Evolutionary conservation across 2,329 filamentous ascomycete genomes (phyloP).

Genomic region (Pseudogymnoascus sp.): DNA sequence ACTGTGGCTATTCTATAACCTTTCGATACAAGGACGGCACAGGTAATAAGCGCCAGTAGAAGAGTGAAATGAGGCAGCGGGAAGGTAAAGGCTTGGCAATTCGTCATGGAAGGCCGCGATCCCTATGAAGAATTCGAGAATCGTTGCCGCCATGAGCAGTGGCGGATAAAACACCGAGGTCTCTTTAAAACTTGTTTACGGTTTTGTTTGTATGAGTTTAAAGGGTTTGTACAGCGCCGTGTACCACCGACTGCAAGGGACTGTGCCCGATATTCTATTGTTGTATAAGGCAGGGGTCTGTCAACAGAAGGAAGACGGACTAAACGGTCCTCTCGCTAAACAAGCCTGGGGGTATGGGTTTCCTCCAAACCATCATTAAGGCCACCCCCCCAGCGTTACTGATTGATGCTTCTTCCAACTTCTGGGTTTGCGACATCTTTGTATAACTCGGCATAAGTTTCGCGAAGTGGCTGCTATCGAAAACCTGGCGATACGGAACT

Average conservation of each 20-base stretch:
- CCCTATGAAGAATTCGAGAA: neutral
- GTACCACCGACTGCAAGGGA: neutral
- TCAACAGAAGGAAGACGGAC: slow-evolving; percentile 2
- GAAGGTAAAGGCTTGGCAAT: neutral
- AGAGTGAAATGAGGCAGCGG: neutral
- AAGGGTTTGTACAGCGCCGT: neutral
- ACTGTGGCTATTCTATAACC: neutral
- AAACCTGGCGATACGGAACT: neutral
- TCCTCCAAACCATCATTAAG: slow-evolving; percentile 7
- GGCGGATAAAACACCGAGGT: neutral
- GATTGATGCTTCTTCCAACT: slow-evolving; percentile 3
- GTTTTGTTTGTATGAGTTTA: neutral
- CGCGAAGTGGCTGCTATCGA: slow-evolving; percentile 1
- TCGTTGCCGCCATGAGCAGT: neutral
- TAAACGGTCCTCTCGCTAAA: slow-evolving; percentile 7
- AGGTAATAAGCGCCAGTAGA: neutral
- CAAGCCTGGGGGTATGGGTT: neutral
- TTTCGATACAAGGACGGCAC: neutral
- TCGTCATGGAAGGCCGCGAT: neutral
- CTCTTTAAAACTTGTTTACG: neutral
- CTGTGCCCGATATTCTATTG: neutral
- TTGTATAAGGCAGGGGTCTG: slow-evolving; percentile 1
- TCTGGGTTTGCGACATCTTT: neutral
- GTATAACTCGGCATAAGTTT: slow-evolving; percentile 6
- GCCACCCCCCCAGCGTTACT: slow-evolving; percentile 5